Evolutionary conservation across 352 stramenopile species (phyloP), one percentile per base, ranked within the genome.

Genomic region (Albugo laibachii): DNA sequence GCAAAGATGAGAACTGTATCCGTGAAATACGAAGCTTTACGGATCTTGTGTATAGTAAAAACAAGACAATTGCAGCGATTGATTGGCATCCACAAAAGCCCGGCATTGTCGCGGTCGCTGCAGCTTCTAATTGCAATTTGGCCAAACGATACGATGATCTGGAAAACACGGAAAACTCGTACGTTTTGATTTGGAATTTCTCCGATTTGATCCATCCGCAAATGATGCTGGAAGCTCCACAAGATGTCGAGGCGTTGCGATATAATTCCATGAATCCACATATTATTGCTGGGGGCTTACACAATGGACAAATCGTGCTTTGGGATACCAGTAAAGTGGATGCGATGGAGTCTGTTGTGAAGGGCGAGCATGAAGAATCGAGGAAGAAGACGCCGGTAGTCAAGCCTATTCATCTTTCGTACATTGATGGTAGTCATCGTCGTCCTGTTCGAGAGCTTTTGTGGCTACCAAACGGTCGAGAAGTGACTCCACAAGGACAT

Each of bases 131-230:
- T 40, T 65, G 89, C 10, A 83, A 61, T 11, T 94, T 94, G 48
- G 65, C 83, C 20, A 67, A 88, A 47, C 73, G 83, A 11, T 66
- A 93, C 2, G 71, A 93, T 31, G 45, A 81, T 34, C 55, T 82
- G 14, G 66, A 81, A 46, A 79, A 73, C 40, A 68, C 78, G 13
- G 68, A 93, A 49, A 86, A 67, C 37, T 91, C 84, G 10, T 95
- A 83, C 58, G 79, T 97, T 34, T 56, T 97, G 24, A 67, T 96
- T 36, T 97, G 86, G 88, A 93, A 96, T 52, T 97, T 97, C 53
- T 66, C 78, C 5, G 82, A 96, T 50, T 65, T 95, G n/a, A 95
- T 97, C 40, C 80, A 94, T 48, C 88, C 86, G 13, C 76, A 94
- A 57, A 58, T 96, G 45, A 92, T 95, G 64, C 80, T 97, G 14